Conservation (phyloP, 345 rosid species). For the Reutealis trisperma region DNA sequence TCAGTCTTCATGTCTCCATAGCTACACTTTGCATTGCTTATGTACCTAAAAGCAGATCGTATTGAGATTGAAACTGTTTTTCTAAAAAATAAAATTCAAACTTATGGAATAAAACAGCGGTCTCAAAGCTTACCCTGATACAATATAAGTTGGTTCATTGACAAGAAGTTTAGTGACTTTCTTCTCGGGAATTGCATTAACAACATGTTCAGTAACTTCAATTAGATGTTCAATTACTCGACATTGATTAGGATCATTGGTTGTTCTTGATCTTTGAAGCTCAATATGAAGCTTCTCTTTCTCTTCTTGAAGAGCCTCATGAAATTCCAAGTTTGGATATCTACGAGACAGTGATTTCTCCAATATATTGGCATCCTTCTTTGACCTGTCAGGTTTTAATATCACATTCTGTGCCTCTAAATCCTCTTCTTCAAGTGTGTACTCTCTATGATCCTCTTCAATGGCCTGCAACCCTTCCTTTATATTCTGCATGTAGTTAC, state of each 20-base stretch:
- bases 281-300: slow-evolving; percentile 39
- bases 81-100: too few species aligned
- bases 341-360: slow-evolving; percentile 37
- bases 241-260: slow-evolving; percentile 35
- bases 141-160: slow-evolving; percentile 30
- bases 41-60: slow-evolving; percentile 15
- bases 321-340: slow-evolving; percentile 37
- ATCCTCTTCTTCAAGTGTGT: slow-evolving; percentile 43
- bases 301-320: slow-evolving; percentile 41
- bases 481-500: slow-evolving; percentile 3
- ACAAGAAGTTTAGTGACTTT: slow-evolving; percentile 32
- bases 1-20: slow-evolving; percentile 8
- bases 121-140: slow-evolving; percentile 29
- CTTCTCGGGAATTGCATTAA: slow-evolving; percentile 14
- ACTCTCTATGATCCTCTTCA: slow-evolving; percentile 40
- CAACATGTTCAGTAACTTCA: slow-evolving; percentile 26
- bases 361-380: slow-evolving; percentile 31
- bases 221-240: slow-evolving; percentile 43
- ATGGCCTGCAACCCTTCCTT: slow-evolving; percentile 38
- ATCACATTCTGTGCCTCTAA: slow-evolving; percentile 32
- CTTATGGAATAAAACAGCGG: too few species aligned
- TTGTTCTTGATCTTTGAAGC: slow-evolving; percentile 36
- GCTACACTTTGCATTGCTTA: slow-evolving; percentile 28
- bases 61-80: too few species aligned
- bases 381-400: slow-evolving; percentile 32